Base-by-base conservation (phyloP, 2,329 filamentous ascomycete genomes). In the Hypoxylon sp. region DNA sequence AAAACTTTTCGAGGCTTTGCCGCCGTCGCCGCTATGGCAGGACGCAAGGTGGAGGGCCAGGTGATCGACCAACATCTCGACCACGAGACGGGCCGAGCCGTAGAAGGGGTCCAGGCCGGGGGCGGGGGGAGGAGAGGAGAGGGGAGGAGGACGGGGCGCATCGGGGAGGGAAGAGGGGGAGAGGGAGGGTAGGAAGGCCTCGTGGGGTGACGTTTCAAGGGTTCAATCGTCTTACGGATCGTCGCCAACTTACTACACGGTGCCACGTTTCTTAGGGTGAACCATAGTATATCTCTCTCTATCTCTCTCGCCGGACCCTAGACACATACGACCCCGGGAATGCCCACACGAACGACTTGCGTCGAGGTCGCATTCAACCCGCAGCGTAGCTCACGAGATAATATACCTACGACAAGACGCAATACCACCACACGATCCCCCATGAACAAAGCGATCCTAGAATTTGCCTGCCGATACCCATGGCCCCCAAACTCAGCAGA, bases 11-110 rank as follows among this genome's bases (percentile, higher is more conserved):
- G 31, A 29, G n/a, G n/a, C 49, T 45, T 15, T 55, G 46, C 60
- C 60, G 60, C 60, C 48, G 41, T 63, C 46, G 15, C 49, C 58
- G 61, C 61, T 48, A 58, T 52, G 42, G 38, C 27, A 11, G n/a
- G 21, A 40, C 31, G 15, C 21, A 17, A 52, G 42, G 4, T 24
- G 4, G 15, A 29, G 26, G 33, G 41, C n/a, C 49, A 55, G 40
- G 29, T 59, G 58, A 62, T 46, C 53, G 17, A 48, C 48, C 41
- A 55, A 55, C 52, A 58, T 57, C 45, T 58, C 40, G 49, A 41
- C 52, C 33, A 47, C 45, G 48, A 48, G 37, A 56, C 52, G 58
- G 61, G 37, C 54, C 57, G 60, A 58, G 50, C 50, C 54, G 49
- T 21, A 10, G 26, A 55, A 54, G 26, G 40, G 46, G 48, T 31